Base-by-base conservation (phyloP, 345 rosid genomes). In the Melastoma malabathricum region DNA sequence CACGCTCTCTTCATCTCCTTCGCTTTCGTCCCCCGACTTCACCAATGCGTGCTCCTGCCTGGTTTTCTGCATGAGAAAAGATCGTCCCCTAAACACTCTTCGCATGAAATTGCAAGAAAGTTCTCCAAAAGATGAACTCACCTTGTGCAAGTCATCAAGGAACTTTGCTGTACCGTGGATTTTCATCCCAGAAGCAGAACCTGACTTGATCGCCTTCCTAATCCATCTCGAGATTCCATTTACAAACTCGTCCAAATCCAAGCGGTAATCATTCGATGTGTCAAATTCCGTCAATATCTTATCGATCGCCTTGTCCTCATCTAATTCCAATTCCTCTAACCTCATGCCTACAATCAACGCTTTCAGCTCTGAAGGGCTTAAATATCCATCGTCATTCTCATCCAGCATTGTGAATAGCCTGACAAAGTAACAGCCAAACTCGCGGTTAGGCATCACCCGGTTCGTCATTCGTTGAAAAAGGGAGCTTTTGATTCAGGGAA, bases 21-120 rank as follows among this genome's bases (percentile, higher is more conserved):
- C 86, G 48, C 71, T 75, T 46, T 69, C 63, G 6, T 70, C 86
- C 18, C 67, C 78, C 0, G 47, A 53, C 18, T 89, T 84, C 62
- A 92, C 57, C 51, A 69, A 48, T 60, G 75, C 54, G 53, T 87
- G 97, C 62, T 82, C 98, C 61, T 64, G 72, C 73, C 57, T 79
- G 14, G 88, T 82, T 82, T 77, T 70, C 96, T 90, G 79, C 67
- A 56, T 13, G 58, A 46, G 19, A 27, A n/a, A 47, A 44, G 20
- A 15, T 6, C 18, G 18, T 39, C 14, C 23, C 6, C n/a, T 38
- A 46, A 31, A 43, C 3, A 5, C 5, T 3, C n/a, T 47, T 10
- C 18, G 12, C 44, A 3, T 15, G 12, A 16, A 31, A 51, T 9
- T 23, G 41, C 54, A 14, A 0, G 18, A 18, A 38, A 9, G 50